Evolutionary conservation across 2,329 filamentous ascomycete genomes (phyloP).

Genomic region (Fusarium nodosum): DNA sequence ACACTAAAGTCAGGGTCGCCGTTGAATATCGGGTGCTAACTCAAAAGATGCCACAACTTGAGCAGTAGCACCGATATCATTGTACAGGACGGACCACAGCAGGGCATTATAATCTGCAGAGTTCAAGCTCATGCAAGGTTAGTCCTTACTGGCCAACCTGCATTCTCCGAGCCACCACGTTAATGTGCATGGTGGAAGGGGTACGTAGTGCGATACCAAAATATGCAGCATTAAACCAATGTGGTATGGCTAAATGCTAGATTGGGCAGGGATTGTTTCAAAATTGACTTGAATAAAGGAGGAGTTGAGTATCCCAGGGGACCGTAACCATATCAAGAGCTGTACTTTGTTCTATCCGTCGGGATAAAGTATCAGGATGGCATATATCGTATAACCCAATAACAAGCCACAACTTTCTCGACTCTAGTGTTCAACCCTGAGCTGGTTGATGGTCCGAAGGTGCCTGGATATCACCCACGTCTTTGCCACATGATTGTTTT

Average conservation of each 20-base stretch:
- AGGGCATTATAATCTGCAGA: slow-evolving; percentile 33
- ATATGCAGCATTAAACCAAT: slow-evolving; percentile 43
- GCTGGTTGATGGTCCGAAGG: neutral
- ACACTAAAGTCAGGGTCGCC: slow-evolving; percentile 6
- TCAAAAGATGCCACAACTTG: slow-evolving; percentile 24
- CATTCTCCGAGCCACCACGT: slow-evolving; percentile 21
- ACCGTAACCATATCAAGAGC: slow-evolving; percentile 27
- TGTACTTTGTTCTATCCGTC: neutral
- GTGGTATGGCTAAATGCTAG: slow-evolving; percentile 27
- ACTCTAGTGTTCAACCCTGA: neutral
- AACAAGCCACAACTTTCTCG: neutral
- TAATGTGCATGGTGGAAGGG: slow-evolving; percentile 18
- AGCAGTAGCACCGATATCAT: slow-evolving; percentile 42
- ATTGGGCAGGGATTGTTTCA: slow-evolving; percentile 27
- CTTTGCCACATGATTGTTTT: slow-evolving; percentile 30
- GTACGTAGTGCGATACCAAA: slow-evolving; percentile 25
- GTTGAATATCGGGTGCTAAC: slow-evolving; percentile 22
- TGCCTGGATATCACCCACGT: neutral
- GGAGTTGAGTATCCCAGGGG: slow-evolving; percentile 28
- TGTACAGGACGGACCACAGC: slow-evolving; percentile 21
- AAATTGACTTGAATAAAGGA: slow-evolving; percentile 23
- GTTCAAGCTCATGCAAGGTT: slow-evolving; percentile 5
- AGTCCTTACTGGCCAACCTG: slow-evolving; percentile 21
- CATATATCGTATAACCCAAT: neutral
- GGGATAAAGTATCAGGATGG: neutral